Evolutionary conservation across 371 early-diverging fungal genomes (phyloP), one percentile per base, ranked within the genome.

Genomic region (Dentiscutata heterogama): DNA sequence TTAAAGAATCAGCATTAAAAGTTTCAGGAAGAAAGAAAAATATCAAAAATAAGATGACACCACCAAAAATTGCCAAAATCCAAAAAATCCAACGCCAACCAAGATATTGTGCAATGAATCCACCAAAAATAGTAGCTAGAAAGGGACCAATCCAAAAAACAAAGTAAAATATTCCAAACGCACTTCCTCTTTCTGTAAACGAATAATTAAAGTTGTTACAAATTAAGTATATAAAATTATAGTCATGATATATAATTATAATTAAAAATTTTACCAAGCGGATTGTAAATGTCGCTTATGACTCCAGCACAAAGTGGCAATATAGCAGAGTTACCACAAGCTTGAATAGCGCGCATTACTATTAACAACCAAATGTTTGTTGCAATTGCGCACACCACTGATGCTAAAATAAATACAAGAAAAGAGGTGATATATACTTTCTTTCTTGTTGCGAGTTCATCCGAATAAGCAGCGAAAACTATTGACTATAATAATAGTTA

Each of bases 391-490:
- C 93, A 93, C 0, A 94, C 93, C 2, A 95, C 72, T 16, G 93
- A 92, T 2, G 93, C 90, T 4, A 84, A 68, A 0, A 89, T 84
- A 84, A 90, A 95, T 11, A 95, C 78, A 1, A 88, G 14, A 39
- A 91, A 88, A 3, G 93, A 91, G 2, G 74, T n/a, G 13, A 93
- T 84, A 76, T 94, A 94, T 13, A 95, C 88, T 0, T 88, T 84
- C 56, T 92, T 89, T 20, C 96, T 89, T 29, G 86, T 85, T 4
- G 93, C 93, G 79, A 89, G 87, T 7, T 84, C 76, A 83, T 96
- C 96, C 0, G 95, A 93, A 16, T 93, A 81, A 27, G 92, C 88
- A 20, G 93, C 94, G 93, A 92, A 94, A 29, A 93, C 76, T n/a
- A 95, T 68, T 18, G 92, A 92, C 51, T 51, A 11, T 46, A 46